Conservation (phyloP, 345 rosid genomes). For the Noccaea caerulescens region DNA sequence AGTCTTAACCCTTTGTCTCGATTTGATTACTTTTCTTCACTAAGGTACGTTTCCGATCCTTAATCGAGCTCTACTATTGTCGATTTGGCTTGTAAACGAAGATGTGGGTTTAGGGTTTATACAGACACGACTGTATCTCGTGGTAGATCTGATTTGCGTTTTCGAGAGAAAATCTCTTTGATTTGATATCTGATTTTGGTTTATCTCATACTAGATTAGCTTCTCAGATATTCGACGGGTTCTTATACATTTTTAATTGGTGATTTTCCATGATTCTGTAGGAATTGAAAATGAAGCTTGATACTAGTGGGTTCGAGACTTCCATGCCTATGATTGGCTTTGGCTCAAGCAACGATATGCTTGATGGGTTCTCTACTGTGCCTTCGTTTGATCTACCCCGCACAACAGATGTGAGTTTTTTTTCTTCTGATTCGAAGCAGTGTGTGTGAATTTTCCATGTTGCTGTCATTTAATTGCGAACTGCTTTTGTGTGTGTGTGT, state of each 20-base stretch:
- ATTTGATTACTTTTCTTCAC: conserved; percentile 36
- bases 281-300: conserved; percentile 78
- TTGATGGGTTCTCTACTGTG: conserved; percentile 52
- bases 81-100: neutral
- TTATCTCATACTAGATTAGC: neutral
- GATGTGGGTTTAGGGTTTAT: conserved; percentile 8
- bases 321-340: conserved; percentile 48
- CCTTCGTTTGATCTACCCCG: conserved; percentile 73
- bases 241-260: neutral
- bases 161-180: conserved; percentile 2
- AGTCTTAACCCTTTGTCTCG: conserved; percentile 8
- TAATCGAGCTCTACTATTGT: conserved; percentile 11
- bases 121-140: neutral
- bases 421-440: neutral
- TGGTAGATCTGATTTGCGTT: conserved; percentile 32
- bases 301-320: conserved; percentile 76
- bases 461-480: conserved; percentile 22
- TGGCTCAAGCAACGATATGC: conserved; percentile 44
- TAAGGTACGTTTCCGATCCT: conserved; percentile 33
- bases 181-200: conserved; percentile 6
- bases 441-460: neutral
- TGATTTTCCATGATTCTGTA: neutral
- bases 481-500: conserved; percentile 20
- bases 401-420: conserved; percentile 66
- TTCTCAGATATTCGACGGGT: neutral